Conservation (phyloP, 805 yeast species). For the Zygotorulaspora sp. region DNA sequence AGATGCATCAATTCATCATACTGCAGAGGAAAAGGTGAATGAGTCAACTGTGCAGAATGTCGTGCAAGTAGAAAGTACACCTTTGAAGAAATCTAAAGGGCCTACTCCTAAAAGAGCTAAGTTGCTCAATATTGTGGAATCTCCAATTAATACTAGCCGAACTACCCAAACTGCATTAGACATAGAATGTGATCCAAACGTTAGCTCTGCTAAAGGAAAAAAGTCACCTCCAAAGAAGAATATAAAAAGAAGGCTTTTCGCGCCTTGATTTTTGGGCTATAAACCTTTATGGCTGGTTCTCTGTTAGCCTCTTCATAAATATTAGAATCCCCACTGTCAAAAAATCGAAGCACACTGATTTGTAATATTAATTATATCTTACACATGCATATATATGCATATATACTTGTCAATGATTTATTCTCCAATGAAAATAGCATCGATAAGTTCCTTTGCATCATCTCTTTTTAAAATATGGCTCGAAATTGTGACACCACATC, state of each 20-base stretch:
- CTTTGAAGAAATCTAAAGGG: slow-evolving; percentile 20
- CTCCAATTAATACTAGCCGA: slow-evolving; percentile 19
- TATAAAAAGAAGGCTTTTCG: slow-evolving; percentile 38
- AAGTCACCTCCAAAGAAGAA: slow-evolving; percentile 13
- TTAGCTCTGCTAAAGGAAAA: background rate
- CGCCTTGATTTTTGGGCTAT: slow-evolving; percentile 31
- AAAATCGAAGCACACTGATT: too few relatives aligned
- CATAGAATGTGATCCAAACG: background rate
- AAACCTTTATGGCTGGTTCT: too few relatives aligned
- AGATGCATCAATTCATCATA: background rate
- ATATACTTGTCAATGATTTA: background rate
- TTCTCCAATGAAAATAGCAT: slow-evolving; percentile 75
- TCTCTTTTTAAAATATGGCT: slow-evolving; percentile 44
- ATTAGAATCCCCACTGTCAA: too few relatives aligned
- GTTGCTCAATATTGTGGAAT: slow-evolving; percentile 24
- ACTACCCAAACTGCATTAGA: background rate
- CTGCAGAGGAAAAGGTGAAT: background rate
- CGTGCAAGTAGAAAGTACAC: slow-evolving; percentile 34
- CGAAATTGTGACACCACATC: slow-evolving; percentile 60
- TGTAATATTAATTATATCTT: too few relatives aligned
- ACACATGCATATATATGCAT: background rate
- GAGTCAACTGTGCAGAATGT: slow-evolving; percentile 1
- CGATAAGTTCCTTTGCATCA: slow-evolving; percentile 47
- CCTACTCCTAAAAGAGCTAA: slow-evolving; percentile 15
- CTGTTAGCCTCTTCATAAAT: too few relatives aligned